These are phyloP conservation scores for Mycena galopus DNA, from an alignment of 768 basidiomycete species.

Conservation along the genomic window DNA sequence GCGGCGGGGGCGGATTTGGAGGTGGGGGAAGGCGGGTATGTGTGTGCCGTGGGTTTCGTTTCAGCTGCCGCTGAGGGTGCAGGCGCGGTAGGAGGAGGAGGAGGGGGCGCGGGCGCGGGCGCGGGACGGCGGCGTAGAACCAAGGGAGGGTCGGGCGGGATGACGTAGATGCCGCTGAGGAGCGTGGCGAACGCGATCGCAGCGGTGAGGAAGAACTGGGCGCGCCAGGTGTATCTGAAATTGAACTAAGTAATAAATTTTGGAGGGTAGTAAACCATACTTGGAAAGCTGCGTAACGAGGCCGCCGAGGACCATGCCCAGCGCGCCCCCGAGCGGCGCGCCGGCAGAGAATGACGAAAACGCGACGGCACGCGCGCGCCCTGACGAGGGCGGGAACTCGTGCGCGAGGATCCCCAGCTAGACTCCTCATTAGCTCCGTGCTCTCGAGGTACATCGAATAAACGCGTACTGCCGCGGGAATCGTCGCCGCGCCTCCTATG, in stretches of 20 bases:
- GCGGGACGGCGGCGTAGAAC: not conserved
- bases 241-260: not conserved
- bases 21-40: constrained; percentile 35
- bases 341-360: constrained; percentile 91
- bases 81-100: not conserved
- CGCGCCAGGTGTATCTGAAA: constrained; percentile 75
- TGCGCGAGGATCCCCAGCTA: constrained; percentile 88
- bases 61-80: not conserved
- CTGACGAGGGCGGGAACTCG: constrained; percentile 71
- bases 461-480: constrained; percentile 73
- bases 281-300: constrained; percentile 68
- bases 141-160: constrained; percentile 67
- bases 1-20: no score
- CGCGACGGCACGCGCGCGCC: constrained; percentile 73
- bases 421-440: not conserved
- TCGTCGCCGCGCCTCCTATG: constrained; percentile 80
- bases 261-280: constrained; percentile 36
- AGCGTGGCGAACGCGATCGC: constrained; percentile 68
- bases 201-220: constrained; percentile 68
- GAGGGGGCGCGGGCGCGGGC: no score
- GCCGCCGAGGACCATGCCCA: constrained; percentile 82
- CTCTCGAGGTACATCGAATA: constrained; percentile 7
- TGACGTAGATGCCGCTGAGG: constrained; percentile 66
- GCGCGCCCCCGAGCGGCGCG: constrained; percentile 82
- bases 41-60: not conserved